phyloP scores from a whole-genome alignment of 345 rosid genomes.

The Brassica rapa region DNA sequence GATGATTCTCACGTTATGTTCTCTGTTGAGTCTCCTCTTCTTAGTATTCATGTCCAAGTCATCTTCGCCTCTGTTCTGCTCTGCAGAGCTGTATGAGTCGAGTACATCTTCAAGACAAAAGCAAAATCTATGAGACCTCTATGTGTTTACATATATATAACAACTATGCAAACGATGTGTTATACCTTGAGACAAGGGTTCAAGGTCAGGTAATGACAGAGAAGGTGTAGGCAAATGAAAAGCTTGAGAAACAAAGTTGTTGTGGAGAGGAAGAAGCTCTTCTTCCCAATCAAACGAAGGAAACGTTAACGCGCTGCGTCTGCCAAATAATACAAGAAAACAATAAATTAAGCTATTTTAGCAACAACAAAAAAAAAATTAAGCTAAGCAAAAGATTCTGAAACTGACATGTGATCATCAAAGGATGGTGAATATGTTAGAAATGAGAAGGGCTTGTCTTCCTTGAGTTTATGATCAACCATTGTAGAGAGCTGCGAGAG shows the following conservation, averaged over 20 bases:
- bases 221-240: slow-evolving; percentile 40
- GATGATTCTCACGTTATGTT: slow-evolving; percentile 21
- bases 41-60: slow-evolving; percentile 8
- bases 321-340: neutral
- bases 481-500: slow-evolving; percentile 24
- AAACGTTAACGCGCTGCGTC: slow-evolving; percentile 23
- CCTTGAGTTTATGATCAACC: slow-evolving; percentile 26
- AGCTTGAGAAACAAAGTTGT: slow-evolving; percentile 24
- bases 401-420: slow-evolving; percentile 28
- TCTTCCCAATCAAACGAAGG: slow-evolving; percentile 41
- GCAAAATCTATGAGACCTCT: slow-evolving; percentile 20
- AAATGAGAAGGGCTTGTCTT: slow-evolving; percentile 31
- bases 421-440: slow-evolving; percentile 16
- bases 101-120: slow-evolving; percentile 33
- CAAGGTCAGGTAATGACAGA: slow-evolving; percentile 40
- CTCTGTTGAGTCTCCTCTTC: slow-evolving; percentile 29
- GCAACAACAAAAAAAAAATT: neutral
- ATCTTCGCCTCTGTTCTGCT: slow-evolving; percentile 36
- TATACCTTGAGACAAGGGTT: slow-evolving; percentile 43
- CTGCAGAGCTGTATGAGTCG: slow-evolving; percentile 27
- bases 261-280: slow-evolving; percentile 34
- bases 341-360: neutral
- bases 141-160: neutral
- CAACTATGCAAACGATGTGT: neutral
- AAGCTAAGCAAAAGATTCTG: neutral